Conservation (phyloP, 2,329 filamentous ascomycete species). For the Clarireedia hainanense region DNA sequence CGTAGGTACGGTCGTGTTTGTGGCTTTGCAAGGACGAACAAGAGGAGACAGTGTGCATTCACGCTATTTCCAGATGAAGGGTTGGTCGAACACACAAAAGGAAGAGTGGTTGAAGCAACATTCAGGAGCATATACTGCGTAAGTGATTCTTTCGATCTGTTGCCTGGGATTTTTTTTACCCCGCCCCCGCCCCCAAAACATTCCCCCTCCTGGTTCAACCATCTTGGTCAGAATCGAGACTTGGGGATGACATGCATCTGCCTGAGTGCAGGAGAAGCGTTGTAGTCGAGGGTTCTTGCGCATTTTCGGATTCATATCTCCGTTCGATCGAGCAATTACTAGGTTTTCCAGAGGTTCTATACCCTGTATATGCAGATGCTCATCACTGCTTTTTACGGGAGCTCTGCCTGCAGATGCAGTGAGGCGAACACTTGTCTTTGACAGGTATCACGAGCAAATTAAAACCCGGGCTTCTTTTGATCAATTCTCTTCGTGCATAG, state of each 20-base stretch:
- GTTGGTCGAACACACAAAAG: conserved; percentile 60
- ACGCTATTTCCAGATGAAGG: conserved; percentile 85
- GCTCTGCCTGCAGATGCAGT: not conserved
- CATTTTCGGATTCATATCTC: not conserved
- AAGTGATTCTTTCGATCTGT: conserved; percentile 27
- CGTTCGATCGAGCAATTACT: not conserved
- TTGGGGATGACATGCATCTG: too few relatives aligned
- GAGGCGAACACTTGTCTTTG: not conserved
- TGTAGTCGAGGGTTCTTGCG: too few relatives aligned
- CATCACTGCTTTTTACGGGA: not conserved
- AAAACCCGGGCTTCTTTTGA: not conserved
- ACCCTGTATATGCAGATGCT: not conserved
- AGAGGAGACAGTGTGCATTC: conserved; percentile 38
- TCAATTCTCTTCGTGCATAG: not conserved
- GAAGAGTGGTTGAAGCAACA: conserved; percentile 63
- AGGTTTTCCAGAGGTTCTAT: not conserved
- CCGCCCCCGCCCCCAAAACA: too few relatives aligned
- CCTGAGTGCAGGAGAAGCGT: too few relatives aligned
- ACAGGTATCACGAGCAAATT: conserved; percentile 1
- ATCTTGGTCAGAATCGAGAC: not conserved
- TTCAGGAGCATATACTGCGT: conserved; percentile 74
- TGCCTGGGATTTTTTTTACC: not conserved
- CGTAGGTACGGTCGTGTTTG: conserved; percentile 74
- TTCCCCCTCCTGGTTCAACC: not conserved
- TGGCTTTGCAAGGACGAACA: conserved; percentile 60